phyloP scores from a whole-genome alignment of 345 rosid species.

The Eucalyptus virginea region DNA sequence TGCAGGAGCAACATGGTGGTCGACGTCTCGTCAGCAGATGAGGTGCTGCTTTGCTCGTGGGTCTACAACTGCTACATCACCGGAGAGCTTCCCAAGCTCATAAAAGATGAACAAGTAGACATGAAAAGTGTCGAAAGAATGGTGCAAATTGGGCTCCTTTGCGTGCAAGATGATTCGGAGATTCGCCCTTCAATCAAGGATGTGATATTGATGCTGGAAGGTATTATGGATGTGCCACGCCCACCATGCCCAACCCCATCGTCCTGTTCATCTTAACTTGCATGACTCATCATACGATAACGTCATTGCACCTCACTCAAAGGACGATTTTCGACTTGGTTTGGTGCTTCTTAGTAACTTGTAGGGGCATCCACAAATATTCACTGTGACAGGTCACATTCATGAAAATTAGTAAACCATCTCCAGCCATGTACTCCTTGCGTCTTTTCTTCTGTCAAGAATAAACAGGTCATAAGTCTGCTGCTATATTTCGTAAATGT shows the following conservation, averaged over 20 bases:
- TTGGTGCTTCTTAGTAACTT: neutral
- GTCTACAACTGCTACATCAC: neutral
- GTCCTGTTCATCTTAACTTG: neutral
- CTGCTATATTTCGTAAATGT: fast-evolving
- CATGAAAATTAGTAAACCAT: neutral
- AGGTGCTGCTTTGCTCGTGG: slow-evolving; percentile 5
- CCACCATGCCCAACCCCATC: neutral
- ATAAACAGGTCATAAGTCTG: neutral
- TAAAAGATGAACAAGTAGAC: neutral
- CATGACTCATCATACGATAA: neutral
- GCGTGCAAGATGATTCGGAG: slow-evolving; percentile 6
- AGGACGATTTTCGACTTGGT: neutral
- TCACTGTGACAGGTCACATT: neutral
- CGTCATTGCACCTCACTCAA: neutral
- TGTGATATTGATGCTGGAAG: slow-evolving; percentile 7
- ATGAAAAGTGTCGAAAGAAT: neutral
- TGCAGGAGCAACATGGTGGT: neutral
- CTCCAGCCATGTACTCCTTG: neutral
- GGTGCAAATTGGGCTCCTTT: slow-evolving; percentile 4
- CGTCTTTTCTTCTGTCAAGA: neutral
- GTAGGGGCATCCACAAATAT: neutral
- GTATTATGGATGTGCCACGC: neutral
- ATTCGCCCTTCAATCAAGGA: slow-evolving; percentile 3
- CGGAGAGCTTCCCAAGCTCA: neutral
- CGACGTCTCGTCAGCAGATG: neutral